A percentile compares a stretch with the other conserved stretches of the same genome.
These are phyloP conservation scores for Pseudogymnoascus sp. DNA, from an alignment of 2,329 filamentous ascomycete genomes.

Conservation along the genomic window DNA sequence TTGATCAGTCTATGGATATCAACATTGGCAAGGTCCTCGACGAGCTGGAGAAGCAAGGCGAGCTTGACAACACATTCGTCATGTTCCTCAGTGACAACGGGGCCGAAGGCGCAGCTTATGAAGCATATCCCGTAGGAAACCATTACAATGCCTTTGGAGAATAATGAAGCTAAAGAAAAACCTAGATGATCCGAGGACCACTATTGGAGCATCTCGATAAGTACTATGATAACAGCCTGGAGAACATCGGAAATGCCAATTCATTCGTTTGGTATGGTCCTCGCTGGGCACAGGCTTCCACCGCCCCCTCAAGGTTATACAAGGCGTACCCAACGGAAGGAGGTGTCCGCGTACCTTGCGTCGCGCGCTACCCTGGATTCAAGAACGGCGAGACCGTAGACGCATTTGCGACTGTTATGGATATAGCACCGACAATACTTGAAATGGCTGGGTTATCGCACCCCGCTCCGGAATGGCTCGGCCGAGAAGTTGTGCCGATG, in stretches of 20 bases:
- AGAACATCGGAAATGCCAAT: slow-evolving; percentile 38
- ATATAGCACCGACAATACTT: slow-evolving; percentile 33
- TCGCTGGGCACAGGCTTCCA: slow-evolving; percentile 28
- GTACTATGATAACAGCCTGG: slow-evolving; percentile 40
- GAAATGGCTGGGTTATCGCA: slow-evolving; percentile 34
- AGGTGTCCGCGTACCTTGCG: slow-evolving; percentile 31
- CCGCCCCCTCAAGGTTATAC: slow-evolving; percentile 35
- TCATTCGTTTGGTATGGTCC: slow-evolving; percentile 43
- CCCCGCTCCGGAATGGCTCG: slow-evolving; percentile 33
- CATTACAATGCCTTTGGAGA: slow-evolving; percentile 9
- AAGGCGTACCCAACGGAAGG: slow-evolving; percentile 35
- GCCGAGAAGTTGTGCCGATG: slow-evolving; percentile 42
- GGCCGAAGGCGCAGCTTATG: slow-evolving; percentile 38
- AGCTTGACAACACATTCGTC: slow-evolving; percentile 41
- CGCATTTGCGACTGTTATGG: slow-evolving; percentile 34
- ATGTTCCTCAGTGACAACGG: slow-evolving; percentile 43
- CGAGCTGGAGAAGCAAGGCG: slow-evolving; percentile 37
- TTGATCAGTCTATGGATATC: slow-evolving; percentile 30
- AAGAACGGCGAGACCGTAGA: slow-evolving; percentile 22
- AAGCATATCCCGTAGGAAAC: slow-evolving; percentile 35
- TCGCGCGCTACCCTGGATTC: slow-evolving; percentile 26
- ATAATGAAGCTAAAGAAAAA: not conserved
- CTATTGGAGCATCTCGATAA: not conserved
- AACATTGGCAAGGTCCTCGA: slow-evolving; percentile 38
- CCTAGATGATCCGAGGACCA: slow-evolving; percentile 26